phyloP scores from a whole-genome alignment of 805 yeast species.

The Saturnispora hagleri region DNA sequence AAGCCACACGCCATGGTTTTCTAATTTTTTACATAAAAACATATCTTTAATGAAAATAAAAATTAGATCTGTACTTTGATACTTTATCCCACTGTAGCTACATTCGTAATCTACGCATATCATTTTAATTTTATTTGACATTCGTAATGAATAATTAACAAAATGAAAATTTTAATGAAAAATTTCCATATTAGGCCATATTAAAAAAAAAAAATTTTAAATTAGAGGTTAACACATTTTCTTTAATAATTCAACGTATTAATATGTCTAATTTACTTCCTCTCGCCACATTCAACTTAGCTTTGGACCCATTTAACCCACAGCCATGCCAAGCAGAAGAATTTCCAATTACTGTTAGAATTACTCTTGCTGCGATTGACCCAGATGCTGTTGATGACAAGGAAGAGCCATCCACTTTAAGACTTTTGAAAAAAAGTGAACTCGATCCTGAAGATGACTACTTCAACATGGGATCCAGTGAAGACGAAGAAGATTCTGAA shows the following conservation, averaged over 20 bases:
- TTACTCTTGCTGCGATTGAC: conserved; percentile 93
- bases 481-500: conserved; percentile 36
- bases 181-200: not conserved
- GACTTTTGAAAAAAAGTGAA: conserved; percentile 65
- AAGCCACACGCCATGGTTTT: conserved; percentile 97
- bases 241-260: not conserved
- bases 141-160: not conserved
- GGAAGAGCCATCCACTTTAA: conserved; percentile 78
- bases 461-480: conserved; percentile 30
- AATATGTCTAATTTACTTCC: conserved; percentile 70
- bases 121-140: not conserved
- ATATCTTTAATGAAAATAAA: conserved; percentile 6
- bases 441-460: conserved; percentile 36
- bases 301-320: conserved; percentile 79
- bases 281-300: conserved; percentile 77
- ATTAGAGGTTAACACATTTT: not conserved
- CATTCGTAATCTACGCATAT: not conserved
- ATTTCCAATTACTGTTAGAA: conserved; percentile 80
- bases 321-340: conserved; percentile 80
- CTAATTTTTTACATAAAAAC: conserved; percentile 35
- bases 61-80: conserved; percentile 4
- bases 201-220: not conserved
- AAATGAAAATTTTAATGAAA: not conserved
- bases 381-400: conserved; percentile 79
- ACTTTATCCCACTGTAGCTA: not conserved